Evolutionary conservation across 768 basidiomycete genomes (phyloP).

Genomic region (Rubroboletus pulcherrimus): DNA sequence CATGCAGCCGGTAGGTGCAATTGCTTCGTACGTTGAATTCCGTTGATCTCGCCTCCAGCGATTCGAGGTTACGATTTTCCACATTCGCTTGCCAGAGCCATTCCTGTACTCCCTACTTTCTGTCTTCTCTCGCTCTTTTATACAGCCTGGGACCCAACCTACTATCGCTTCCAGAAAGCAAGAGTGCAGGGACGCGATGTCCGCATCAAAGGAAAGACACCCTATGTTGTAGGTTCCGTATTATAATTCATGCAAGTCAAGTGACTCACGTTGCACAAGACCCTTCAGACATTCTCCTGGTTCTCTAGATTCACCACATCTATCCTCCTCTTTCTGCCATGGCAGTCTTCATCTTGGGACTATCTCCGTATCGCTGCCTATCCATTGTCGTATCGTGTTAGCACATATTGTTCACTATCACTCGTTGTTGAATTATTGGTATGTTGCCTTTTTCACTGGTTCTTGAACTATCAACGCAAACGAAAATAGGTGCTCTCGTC

Average conservation of each 20-base stretch:
- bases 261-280: slow-evolving; percentile 35
- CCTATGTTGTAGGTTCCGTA: slow-evolving; percentile 53
- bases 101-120: slow-evolving; percentile 47
- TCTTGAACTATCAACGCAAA: background rate
- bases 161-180: slow-evolving; percentile 53
- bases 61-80: slow-evolving; percentile 22
- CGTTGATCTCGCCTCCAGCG: slow-evolving; percentile 14
- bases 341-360: slow-evolving; percentile 40
- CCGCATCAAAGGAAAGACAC: slow-evolving; percentile 57
- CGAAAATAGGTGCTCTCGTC: slow-evolving; percentile 43
- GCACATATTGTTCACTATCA: slow-evolving; percentile 45
- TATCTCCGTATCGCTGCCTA: slow-evolving; percentile 34
- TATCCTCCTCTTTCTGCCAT: slow-evolving; percentile 40
- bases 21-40: background rate
- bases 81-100: slow-evolving; percentile 15
- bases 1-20: slow-evolving; percentile 44
- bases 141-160: slow-evolving; percentile 86
- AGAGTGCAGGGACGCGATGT: slow-evolving; percentile 70
- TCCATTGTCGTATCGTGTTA: slow-evolving; percentile 34
- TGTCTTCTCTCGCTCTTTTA: slow-evolving; percentile 63
- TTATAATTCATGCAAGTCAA: background rate
- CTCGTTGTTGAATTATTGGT: slow-evolving; percentile 56
- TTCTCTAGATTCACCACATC: slow-evolving; percentile 50
- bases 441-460: slow-evolving; percentile 23
- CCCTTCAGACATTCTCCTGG: slow-evolving; percentile 60